A percentile compares a stretch with the other conserved stretches of the same genome.
Evolutionary conservation across 768 basidiomycete genomes (phyloP).

Genomic region (Lactifluus hygrophoroides): DNA sequence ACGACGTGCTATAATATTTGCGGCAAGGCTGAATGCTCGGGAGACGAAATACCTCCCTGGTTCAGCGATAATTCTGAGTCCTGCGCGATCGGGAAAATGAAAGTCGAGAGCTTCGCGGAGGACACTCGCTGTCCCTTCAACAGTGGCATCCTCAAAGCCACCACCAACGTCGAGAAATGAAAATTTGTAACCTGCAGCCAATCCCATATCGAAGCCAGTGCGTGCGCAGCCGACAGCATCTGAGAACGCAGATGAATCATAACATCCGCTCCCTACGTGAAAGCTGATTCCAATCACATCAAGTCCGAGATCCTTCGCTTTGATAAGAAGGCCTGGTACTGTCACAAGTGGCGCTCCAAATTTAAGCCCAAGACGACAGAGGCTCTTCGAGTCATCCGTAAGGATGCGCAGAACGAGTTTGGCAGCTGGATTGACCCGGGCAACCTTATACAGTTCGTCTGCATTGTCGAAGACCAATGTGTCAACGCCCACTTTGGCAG

Average conservation of each 20-base stretch:
- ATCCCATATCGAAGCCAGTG: slow-evolving; percentile 80
- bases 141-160: slow-evolving; percentile 85
- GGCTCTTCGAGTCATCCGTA: slow-evolving; percentile 93
- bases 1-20: slow-evolving; percentile 88
- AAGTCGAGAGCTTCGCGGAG: slow-evolving; percentile 60
- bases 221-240: slow-evolving; percentile 84
- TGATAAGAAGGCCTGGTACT: slow-evolving; percentile 71
- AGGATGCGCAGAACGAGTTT: slow-evolving; percentile 90
- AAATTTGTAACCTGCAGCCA: slow-evolving; percentile 72
- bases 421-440: slow-evolving; percentile 68
- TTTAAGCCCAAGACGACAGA: slow-evolving; percentile 91
- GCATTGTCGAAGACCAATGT: slow-evolving; percentile 98
- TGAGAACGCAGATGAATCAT: slow-evolving; percentile 81
- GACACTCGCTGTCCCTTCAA: slow-evolving; percentile 70
- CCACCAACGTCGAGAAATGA: slow-evolving; percentile 89
- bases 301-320: slow-evolving; percentile 69
- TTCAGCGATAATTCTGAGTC: slow-evolving; percentile 84
- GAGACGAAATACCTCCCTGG: slow-evolving; percentile 94
- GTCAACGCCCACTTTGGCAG: slow-evolving; percentile 70
- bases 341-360: slow-evolving; percentile 85
- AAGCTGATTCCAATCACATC: slow-evolving; percentile 94
- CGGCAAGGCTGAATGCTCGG: slow-evolving; percentile 84
- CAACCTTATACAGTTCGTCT: slow-evolving; percentile 92
- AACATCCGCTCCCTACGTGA: slow-evolving; percentile 97
- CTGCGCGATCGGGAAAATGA: slow-evolving; percentile 68